Evolutionary conservation across 768 basidiomycete species (phyloP).

Genomic region (Psilocybe tampanensis): DNA sequence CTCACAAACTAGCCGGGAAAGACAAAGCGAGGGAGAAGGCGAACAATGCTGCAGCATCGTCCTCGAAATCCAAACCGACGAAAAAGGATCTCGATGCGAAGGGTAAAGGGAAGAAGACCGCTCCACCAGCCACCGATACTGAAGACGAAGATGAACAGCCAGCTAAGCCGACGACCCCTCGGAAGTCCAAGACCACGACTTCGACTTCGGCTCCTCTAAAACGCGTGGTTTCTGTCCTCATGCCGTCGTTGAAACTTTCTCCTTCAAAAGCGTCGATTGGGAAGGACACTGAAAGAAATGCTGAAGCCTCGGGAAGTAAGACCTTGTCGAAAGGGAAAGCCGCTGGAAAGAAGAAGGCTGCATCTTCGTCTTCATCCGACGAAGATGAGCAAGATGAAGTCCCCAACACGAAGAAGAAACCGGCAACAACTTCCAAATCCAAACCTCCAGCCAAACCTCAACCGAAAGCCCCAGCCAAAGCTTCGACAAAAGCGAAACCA

Average conservation of each 20-base stretch:
- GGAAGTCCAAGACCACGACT: not conserved
- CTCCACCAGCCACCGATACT: constrained; percentile 11
- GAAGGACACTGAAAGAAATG: no score
- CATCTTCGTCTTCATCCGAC: not conserved
- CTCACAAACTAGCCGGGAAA: constrained; percentile 6
- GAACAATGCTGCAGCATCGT: not conserved
- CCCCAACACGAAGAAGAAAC: not conserved
- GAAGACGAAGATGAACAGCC: constrained; percentile 14
- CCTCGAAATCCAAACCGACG: not conserved
- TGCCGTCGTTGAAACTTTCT: constrained; percentile 14
- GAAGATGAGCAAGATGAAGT: constrained; percentile 5
- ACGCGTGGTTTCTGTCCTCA: constrained; percentile 15
- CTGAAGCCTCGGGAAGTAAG: not conserved
- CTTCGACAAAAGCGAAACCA: not conserved
- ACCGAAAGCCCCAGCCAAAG: not conserved
- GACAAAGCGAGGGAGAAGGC: constrained; percentile 8
- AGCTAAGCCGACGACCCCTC: constrained; percentile 2
- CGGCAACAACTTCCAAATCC: constrained; percentile 1
- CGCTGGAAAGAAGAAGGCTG: not conserved
- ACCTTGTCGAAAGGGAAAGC: constrained; percentile 5
- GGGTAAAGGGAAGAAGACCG: constrained; percentile 4
- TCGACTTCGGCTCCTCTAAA: not conserved
- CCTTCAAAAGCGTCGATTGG: constrained; percentile 3
- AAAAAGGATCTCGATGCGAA: not conserved
- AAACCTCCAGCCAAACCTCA: constrained; percentile 8